A percentile compares a stretch with the other conserved stretches of the same genome.
These are phyloP conservation scores for Aspergillus spinulosporus DNA, from an alignment of 2,329 filamentous ascomycete species.

Conservation along the genomic window DNA sequence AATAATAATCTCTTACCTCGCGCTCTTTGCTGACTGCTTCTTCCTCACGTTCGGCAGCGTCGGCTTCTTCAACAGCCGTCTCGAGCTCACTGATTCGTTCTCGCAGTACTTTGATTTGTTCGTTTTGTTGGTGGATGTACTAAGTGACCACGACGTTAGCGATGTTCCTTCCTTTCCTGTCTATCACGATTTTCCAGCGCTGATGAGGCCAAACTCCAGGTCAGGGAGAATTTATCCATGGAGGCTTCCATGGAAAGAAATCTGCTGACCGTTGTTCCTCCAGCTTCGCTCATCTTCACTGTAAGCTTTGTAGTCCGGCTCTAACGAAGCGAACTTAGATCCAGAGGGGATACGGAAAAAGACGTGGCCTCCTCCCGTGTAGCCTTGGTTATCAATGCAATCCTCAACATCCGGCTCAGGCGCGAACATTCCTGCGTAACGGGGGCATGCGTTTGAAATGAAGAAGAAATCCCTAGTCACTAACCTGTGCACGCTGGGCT, in stretches of 20 bases:
- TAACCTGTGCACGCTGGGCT: slow-evolving; percentile 46
- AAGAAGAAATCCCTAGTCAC: slow-evolving; percentile 18
- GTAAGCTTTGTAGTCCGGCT: no score
- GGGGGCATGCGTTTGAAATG: not conserved
- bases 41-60: slow-evolving; percentile 35
- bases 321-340: not conserved
- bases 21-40: slow-evolving; percentile 41
- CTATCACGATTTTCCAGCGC: not conserved
- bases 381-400: not conserved
- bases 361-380: not conserved
- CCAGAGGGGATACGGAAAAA: not conserved
- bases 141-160: slow-evolving; percentile 26
- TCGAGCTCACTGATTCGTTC: slow-evolving; percentile 44
- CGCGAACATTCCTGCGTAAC: not conserved
- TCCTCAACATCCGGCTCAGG: not conserved
- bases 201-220: not conserved
- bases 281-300: not conserved
- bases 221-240: not conserved
- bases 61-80: slow-evolving; percentile 35
- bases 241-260: not conserved
- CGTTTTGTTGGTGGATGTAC: slow-evolving; percentile 47
- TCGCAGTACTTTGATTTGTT: slow-evolving; percentile 44
- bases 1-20: slow-evolving; percentile 36
- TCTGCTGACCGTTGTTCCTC: no score
- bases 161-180: not conserved